Evolutionary conservation across 2,329 filamentous ascomycete species (phyloP).

Genomic region (Trichoderma simmonsii): DNA sequence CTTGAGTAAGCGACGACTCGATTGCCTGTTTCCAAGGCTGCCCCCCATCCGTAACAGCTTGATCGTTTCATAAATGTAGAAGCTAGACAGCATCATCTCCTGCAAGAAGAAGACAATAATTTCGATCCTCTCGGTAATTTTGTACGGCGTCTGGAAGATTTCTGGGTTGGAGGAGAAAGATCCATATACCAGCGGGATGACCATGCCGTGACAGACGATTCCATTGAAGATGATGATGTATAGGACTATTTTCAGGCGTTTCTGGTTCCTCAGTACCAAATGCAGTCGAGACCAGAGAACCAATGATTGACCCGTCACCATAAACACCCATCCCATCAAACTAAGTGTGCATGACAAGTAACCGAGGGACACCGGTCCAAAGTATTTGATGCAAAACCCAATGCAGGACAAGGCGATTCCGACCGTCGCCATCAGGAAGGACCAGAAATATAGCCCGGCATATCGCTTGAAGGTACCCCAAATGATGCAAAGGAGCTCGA

Average conservation of each 20-base stretch:
- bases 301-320: slow-evolving; percentile 59
- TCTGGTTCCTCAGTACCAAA: slow-evolving; percentile 50
- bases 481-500: slow-evolving; percentile 38
- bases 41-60: slow-evolving; percentile 43
- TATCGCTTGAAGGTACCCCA: slow-evolving; percentile 42
- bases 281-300: slow-evolving; percentile 62
- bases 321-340: slow-evolving; percentile 32
- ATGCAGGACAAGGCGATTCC: slow-evolving; percentile 37
- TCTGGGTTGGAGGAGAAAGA: slow-evolving; percentile 34
- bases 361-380: slow-evolving; percentile 20
- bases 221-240: slow-evolving; percentile 56
- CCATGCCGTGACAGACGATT: slow-evolving; percentile 51
- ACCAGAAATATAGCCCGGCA: slow-evolving; percentile 38
- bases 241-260: slow-evolving; percentile 47
- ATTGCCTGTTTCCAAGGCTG: slow-evolving; percentile 25
- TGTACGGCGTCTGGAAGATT: slow-evolving; percentile 31
- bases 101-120: slow-evolving; percentile 54
- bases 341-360: slow-evolving; percentile 24
- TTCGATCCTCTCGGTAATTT: slow-evolving; percentile 49
- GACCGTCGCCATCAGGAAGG: slow-evolving; percentile 32
- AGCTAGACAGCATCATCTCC: slow-evolving; percentile 48
- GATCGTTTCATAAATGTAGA: slow-evolving; percentile 52
- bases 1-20: slow-evolving; percentile 19
- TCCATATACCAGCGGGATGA: slow-evolving; percentile 54
- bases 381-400: slow-evolving; percentile 45